Percentiles rank a stretch among this genome's conserved stretches.
These are phyloP conservation scores for Blakeslea trispora DNA, from an alignment of 371 early-diverging fungal genomes.

Conservation along the genomic window DNA sequence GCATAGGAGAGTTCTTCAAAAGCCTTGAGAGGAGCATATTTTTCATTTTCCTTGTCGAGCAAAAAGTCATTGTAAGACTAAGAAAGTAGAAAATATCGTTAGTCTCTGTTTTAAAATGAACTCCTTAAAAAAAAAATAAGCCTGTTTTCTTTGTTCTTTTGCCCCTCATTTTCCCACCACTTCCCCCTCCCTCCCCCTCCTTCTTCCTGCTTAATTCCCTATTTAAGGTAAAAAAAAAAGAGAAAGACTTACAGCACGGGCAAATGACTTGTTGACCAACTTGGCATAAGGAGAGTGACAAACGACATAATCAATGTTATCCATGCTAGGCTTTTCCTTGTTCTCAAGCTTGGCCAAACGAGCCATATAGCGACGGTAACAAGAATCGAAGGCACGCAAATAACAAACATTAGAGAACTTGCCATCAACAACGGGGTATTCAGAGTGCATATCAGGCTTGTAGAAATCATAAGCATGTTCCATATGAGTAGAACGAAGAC, in stretches of 20 bases:
- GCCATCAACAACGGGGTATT: slow-evolving; percentile 97
- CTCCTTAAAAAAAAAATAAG: background rate
- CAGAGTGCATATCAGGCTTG: slow-evolving; percentile 96
- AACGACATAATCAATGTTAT: slow-evolving; percentile 78
- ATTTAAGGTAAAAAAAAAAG: too few species aligned
- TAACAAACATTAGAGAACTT: slow-evolving; percentile 92
- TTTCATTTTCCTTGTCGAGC: slow-evolving; percentile 69
- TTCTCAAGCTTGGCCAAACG: slow-evolving; percentile 62
- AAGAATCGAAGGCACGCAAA: slow-evolving; percentile 85
- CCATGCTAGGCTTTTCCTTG: slow-evolving; percentile 60
- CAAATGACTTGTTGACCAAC: slow-evolving; percentile 94
- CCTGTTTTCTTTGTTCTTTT: background rate
- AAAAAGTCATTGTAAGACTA: slow-evolving; percentile 85
- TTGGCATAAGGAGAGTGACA: slow-evolving; percentile 98
- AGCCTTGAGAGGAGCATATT: slow-evolving; percentile 63
- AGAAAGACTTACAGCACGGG: slow-evolving; percentile 62
- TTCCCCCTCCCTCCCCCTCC: too few species aligned
- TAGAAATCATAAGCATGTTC: slow-evolving; percentile 97
- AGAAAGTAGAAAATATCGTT: background rate
- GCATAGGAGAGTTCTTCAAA: slow-evolving; percentile 61
- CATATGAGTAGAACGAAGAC: slow-evolving; percentile 91
- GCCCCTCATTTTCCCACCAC: background rate
- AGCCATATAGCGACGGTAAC: slow-evolving; percentile 82
- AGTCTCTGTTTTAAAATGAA: background rate
- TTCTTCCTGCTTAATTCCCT: too few species aligned